Evolutionary conservation across 495 filamentous ascomycete genomes (phyloP), one percentile per base, ranked within the genome.

Genomic region (Hypoxylon fragiforme): DNA sequence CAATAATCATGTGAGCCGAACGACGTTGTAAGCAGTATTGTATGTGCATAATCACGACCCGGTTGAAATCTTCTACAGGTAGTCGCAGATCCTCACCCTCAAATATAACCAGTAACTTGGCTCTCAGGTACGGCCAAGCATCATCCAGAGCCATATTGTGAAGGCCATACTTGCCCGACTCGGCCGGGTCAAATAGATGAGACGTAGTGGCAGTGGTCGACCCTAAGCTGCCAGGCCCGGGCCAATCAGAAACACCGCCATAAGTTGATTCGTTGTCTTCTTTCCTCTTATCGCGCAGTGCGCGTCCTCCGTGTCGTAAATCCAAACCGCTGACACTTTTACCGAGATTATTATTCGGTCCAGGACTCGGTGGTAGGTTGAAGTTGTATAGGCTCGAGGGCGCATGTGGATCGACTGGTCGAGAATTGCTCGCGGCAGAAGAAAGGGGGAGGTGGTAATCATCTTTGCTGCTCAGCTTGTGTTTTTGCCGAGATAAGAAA

Each of bases 61-160:
- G 83, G 66, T 99, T 99, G 53, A 97, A 82, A 62, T 97, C 95
- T 66, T 99, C 95, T 13, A 99, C 87, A 0, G 92, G 91, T 36
- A 92, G 79, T 11, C 90, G 81, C 3, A 96, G 77, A 55, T 96
- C 89, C 60, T 97, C 95, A 7, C 89, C 92, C 58, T 96, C 89
- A 63, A 99, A 99, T 11, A 97, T 85, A 38, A 89, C 83, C 8
- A 97, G 77, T n/a, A 97, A 66, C 53, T 90, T 91, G 0, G 88
- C 86, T 59, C 92, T 94, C n/a, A 99, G 71, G 50, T 90, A 88
- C 18, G 92, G 90, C 95, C 95, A 99, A 5, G 91, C 92, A 66
- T 97, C 91, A 58, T 99, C 94, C 0, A 87, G 77, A 3, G 81
- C 83, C 84, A 96, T 86, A 57, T 89, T 90, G 52, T 88, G 82